These are phyloP conservation scores for Geotrichum europaeum DNA, from an alignment of 1,139 yeast genomes.

Conservation along the genomic window DNA sequence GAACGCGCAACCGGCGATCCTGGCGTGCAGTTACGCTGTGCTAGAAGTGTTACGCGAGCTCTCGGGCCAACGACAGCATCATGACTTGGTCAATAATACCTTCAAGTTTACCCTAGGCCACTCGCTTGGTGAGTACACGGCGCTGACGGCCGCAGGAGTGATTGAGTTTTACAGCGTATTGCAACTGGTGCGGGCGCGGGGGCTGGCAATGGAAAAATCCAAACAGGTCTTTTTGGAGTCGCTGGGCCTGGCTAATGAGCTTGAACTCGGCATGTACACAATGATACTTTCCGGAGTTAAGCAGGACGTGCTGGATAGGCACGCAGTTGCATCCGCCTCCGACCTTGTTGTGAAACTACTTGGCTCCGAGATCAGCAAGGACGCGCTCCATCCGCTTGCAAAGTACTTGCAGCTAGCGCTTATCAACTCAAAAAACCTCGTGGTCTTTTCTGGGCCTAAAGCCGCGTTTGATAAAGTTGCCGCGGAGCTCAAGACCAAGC, in stretches of 20 bases:
- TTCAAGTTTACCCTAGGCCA: constrained; percentile 45
- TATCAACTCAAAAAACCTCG: constrained; percentile 37
- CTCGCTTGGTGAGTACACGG: constrained; percentile 59
- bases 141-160: constrained; percentile 43
- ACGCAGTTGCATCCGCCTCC: not conserved
- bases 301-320: not conserved
- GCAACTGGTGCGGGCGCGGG: constrained; percentile 47
- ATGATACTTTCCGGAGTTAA: constrained; percentile 23
- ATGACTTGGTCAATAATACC: constrained; percentile 22
- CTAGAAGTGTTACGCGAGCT: constrained; percentile 31
- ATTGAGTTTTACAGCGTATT: constrained; percentile 42
- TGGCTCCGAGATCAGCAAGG: constrained; percentile 1
- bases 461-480: constrained; percentile 14
- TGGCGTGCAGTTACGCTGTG: constrained; percentile 44
- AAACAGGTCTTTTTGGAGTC: constrained; percentile 23
- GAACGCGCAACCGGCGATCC: constrained; percentile 58
- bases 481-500: constrained; percentile 7
- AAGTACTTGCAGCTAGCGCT: constrained; percentile 34
- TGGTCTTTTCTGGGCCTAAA: constrained; percentile 39
- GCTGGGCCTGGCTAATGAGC: constrained; percentile 33
- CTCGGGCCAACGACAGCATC: constrained; percentile 20
- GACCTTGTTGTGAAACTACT: constrained; percentile 1
- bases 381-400: constrained; percentile 1
- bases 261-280: constrained; percentile 25
- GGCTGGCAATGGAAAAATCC: constrained; percentile 44